These are phyloP conservation scores for Neonothopanus nambi DNA, from an alignment of 1,284 basidiomycete genomes.

Conservation along the genomic window DNA sequence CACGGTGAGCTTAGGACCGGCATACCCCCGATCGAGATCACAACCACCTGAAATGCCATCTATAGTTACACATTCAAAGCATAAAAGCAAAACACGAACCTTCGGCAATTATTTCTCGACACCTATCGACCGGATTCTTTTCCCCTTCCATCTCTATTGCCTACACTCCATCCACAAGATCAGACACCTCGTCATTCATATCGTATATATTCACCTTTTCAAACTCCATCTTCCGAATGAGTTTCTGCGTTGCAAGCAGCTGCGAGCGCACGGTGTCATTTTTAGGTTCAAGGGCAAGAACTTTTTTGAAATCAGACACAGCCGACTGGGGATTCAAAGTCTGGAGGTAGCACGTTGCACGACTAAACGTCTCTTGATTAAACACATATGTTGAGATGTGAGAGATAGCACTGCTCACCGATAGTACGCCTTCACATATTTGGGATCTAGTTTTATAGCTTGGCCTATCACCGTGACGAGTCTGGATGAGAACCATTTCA, in stretches of 20 bases:
- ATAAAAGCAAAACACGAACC: conserved; percentile 40
- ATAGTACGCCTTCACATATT: conserved; percentile 92
- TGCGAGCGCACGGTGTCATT: conserved; percentile 84
- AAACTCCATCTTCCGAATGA: conserved; percentile 84
- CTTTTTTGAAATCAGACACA: conserved; percentile 84
- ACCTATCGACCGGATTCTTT: conserved; percentile 72
- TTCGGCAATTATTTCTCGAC: conserved; percentile 77
- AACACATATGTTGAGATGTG: neutral
- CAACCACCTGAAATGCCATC: conserved; percentile 55
- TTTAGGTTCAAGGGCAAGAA: conserved; percentile 84
- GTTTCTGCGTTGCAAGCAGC: conserved; percentile 87
- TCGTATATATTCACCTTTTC: conserved; percentile 66
- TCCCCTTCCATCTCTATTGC: conserved; percentile 91
- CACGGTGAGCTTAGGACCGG: conserved; percentile 63
- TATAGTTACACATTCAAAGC: neutral
- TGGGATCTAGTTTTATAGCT: conserved; percentile 88
- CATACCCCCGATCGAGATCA: conserved; percentile 68
- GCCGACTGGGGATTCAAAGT: conserved; percentile 85
- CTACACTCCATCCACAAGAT: conserved; percentile 35
- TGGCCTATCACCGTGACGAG: conserved; percentile 49
- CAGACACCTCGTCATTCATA: neutral
- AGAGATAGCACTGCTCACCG: conserved; percentile 40
- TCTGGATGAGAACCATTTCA: neutral
- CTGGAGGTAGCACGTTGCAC: conserved; percentile 91
- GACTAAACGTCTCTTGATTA: conserved; percentile 45